A percentile compares a stretch with the other conserved stretches of the same genome.
Conservation (phyloP, 2,329 filamentous ascomycete genomes). For the Leptographium flavum region DNA sequence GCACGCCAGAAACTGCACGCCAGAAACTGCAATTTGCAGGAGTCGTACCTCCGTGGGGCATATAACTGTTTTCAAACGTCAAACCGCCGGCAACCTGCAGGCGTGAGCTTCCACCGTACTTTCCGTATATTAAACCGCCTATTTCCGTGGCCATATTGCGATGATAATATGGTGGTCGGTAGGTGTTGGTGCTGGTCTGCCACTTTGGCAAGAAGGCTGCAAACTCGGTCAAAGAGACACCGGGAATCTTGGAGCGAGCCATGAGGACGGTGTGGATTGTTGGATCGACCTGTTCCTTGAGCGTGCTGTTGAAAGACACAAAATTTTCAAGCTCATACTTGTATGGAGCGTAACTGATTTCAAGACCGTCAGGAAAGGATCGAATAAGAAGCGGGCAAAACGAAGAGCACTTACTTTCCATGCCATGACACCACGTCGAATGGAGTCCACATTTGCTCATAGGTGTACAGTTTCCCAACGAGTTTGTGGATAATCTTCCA, state of each 20-base stretch:
- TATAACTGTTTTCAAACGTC: conserved; percentile 20
- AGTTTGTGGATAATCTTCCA: conserved; percentile 44
- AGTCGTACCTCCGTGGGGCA: conserved; percentile 20
- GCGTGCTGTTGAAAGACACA: conserved; percentile 58
- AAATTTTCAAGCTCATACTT: conserved; percentile 72
- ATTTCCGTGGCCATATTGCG: conserved; percentile 56
- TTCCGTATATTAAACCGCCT: conserved; percentile 35
- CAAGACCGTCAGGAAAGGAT: no score
- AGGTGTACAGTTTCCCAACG: conserved; percentile 43
- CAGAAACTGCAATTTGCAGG: no score
- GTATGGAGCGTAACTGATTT: conserved; percentile 51
- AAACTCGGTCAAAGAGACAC: conserved; percentile 56
- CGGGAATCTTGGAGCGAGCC: conserved; percentile 42
- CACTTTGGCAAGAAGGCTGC: conserved; percentile 60
- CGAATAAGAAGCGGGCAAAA: no score
- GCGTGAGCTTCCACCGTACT: conserved; percentile 20
- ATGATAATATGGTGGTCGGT: conserved; percentile 61
- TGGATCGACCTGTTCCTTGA: conserved; percentile 65
- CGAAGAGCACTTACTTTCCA: conserved; percentile 41
- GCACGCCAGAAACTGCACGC: no score
- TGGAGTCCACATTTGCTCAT: conserved; percentile 41
- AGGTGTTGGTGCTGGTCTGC: conserved; percentile 55
- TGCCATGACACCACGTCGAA: conserved; percentile 75
- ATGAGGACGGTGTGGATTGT: conserved; percentile 63
- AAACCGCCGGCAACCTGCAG: conserved; percentile 16